Base-by-base conservation (phyloP, 768 basidiomycete species). In the Trametes meyenii region DNA sequence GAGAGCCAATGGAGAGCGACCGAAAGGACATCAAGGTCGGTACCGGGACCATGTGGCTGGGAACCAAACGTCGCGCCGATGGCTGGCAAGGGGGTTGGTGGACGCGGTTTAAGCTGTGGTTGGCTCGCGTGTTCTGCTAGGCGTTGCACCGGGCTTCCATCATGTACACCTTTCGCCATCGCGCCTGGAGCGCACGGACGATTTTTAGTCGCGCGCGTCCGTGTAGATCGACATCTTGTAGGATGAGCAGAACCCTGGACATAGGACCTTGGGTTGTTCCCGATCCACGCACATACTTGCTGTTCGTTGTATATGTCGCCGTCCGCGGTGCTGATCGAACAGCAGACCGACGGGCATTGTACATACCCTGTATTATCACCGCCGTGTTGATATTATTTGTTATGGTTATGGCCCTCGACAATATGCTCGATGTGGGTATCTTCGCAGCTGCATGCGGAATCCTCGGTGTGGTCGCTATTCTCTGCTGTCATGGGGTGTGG, bases 21-120 rank as follows among this genome's bases (percentile, higher is more conserved):
- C 79, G 78, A 62, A 82, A 81, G 57, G 81, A 82, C 38, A 81
- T 94, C 60, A 82, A 81, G 33, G 85, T 85, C 71, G 93, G 93
- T 19, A 94, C 93, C n/a, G 93, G 93, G 8, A 78, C 81, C 49
- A 88, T 96, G 83, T 92, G 89, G 87, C 75, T 92, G 29, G 86
- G 90, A 57, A 70, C 79, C 21, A 84, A 81, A 67, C 70, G 74
- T 45, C 85, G 94, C 39, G 74, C 75, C 40, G 79, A 81, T 29
- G 88, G 85, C 12, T 94, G 87, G 85, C 78, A 84, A 69, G 92
- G 93, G 21, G 79, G 84, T 45, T 90, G 86, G 84, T 94, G 91
- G 91, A 84, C 84, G 45, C 79, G 88, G 64, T 85, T 95, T 70
- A 76, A 84, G 66, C 73, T 86, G 48, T 95, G 94, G 94, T 91